phyloP scores from a whole-genome alignment of 108 stramenopile species.

The Discostella stelligeroides region DNA sequence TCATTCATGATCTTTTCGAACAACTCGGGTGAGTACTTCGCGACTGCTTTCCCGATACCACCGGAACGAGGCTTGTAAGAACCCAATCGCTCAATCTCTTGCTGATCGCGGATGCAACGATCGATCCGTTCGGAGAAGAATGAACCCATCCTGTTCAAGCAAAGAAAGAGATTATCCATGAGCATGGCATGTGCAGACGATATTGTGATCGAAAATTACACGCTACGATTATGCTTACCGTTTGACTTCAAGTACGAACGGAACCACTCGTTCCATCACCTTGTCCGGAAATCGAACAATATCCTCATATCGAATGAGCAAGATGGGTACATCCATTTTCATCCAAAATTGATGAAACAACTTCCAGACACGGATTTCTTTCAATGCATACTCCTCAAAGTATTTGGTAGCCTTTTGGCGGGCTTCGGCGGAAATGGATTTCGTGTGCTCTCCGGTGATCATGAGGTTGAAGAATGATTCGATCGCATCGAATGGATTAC shows the following conservation, averaged over 20 bases:
- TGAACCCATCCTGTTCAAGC: constrained; percentile 38
- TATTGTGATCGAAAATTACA: not conserved
- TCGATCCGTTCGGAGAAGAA: constrained; percentile 63
- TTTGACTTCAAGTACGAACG: constrained; percentile 63
- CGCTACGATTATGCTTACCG: constrained; percentile 7
- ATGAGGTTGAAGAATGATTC: constrained; percentile 94
- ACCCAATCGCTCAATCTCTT: constrained; percentile 65
- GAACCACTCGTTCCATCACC: constrained; percentile 58
- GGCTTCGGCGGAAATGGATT: constrained; percentile 55
- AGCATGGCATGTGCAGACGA: not conserved
- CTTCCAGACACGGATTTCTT: constrained; percentile 69
- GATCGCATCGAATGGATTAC: constrained; percentile 95
- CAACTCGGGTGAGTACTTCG: constrained; percentile 58
- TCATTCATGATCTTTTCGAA: constrained; percentile 56
- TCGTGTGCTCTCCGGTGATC: constrained; percentile 87
- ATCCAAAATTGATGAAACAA: constrained; percentile 73
- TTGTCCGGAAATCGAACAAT: constrained; percentile 58
- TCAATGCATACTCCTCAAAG: constrained; percentile 66
- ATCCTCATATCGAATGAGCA: constrained; percentile 74
- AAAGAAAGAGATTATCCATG: not conserved
- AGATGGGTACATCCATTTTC: constrained; percentile 56
- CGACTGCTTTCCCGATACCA: constrained; percentile 66
- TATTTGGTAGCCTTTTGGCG: constrained; percentile 46
- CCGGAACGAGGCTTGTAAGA: constrained; percentile 74
- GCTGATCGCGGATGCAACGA: constrained; percentile 58